These are phyloP conservation scores for Colletotrichum siamense DNA, from an alignment of 2,329 filamentous ascomycete genomes.

Conservation along the genomic window DNA sequence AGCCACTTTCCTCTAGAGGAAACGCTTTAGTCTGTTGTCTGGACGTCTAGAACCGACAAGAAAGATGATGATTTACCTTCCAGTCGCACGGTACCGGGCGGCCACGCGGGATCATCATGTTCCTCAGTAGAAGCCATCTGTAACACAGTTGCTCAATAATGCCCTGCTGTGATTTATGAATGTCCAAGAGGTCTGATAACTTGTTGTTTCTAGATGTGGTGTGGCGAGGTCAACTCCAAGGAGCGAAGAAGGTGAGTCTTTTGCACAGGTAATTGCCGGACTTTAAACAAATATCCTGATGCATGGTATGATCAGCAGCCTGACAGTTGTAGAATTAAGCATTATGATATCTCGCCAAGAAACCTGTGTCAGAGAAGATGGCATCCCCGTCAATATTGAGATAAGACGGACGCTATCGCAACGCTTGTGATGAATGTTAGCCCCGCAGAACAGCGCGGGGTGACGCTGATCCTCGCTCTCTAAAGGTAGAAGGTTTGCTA, in stretches of 20 bases:
- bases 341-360: neutral
- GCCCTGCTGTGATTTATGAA: neutral
- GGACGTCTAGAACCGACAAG: neutral
- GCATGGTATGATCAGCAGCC: neutral
- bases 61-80: neutral
- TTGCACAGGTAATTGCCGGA: rapidly evolving
- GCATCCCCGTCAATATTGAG: neutral
- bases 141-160: neutral
- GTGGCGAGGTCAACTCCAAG: neutral
- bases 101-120: neutral
- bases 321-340: neutral
- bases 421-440: neutral
- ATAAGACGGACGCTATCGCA: neutral
- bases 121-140: neutral
- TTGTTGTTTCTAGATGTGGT: neutral
- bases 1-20: neutral
- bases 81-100: neutral
- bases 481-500: neutral
- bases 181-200: neutral
- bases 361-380: neutral
- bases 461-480: neutral
- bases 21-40: neutral
- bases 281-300: neutral
- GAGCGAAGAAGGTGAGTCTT: neutral
- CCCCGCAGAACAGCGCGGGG: no score